Evolutionary conservation across 352 stramenopile genomes (phyloP).

Genomic region (Globisporangium radiosum): DNA sequence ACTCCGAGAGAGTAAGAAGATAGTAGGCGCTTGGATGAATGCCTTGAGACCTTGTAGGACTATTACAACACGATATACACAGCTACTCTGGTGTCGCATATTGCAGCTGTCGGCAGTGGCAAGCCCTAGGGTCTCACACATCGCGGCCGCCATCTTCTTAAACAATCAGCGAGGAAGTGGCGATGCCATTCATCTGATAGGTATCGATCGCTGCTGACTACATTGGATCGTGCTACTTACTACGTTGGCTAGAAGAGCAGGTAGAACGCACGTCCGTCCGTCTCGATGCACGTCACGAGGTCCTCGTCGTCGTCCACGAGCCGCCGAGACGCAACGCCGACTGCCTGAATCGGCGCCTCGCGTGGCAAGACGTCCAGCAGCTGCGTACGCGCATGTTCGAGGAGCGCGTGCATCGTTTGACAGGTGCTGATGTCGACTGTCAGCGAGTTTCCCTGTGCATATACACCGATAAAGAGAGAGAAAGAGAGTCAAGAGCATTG

Average conservation of each 20-base stretch:
- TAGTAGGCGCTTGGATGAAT: no score
- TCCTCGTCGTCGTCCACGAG: conserved; percentile 7
- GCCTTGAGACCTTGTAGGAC: no score
- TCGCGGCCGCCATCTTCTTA: no score
- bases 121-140: no score
- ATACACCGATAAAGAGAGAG: not conserved
- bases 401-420: conserved; percentile 2
- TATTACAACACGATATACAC: no score
- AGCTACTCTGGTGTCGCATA: no score
- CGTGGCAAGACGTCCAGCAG: not conserved
- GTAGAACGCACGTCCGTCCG: conserved; percentile 6
- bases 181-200: no score
- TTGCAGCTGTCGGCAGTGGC: no score
- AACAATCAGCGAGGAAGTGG: no score
- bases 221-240: no score
- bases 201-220: no score
- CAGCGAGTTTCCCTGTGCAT: not conserved
- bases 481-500: not conserved
- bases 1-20: no score
- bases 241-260: conserved; percentile 4
- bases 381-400: conserved; percentile 4
- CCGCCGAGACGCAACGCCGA: conserved; percentile 5
- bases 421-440: conserved; percentile 4
- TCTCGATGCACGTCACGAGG: conserved; percentile 1
- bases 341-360: conserved; percentile 2